Evolutionary conservation across 768 basidiomycete genomes (phyloP).

Genomic region (Leucosporidium creatinivorum): DNA sequence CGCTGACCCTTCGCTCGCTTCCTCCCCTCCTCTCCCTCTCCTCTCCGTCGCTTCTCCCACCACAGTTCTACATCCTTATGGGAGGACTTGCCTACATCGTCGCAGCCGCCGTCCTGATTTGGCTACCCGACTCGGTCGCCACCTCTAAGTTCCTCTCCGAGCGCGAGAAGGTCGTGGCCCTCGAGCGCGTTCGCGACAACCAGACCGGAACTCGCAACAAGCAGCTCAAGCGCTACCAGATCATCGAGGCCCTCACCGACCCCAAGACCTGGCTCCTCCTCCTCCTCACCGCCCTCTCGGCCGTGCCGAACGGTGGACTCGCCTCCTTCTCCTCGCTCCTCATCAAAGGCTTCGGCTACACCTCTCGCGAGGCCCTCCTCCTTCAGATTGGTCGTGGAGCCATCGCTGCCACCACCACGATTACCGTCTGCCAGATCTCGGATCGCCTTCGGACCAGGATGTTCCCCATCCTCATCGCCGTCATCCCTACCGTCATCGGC

Average conservation of each 20-base stretch:
- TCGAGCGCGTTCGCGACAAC: slow-evolving; percentile 62
- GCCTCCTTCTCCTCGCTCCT: slow-evolving; percentile 19
- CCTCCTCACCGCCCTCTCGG: slow-evolving; percentile 45
- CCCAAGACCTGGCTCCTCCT: slow-evolving; percentile 59
- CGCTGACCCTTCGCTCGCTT: background rate
- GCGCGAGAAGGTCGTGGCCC: slow-evolving; percentile 56
- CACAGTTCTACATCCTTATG: slow-evolving; percentile 50
- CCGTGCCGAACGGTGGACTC: slow-evolving; percentile 47
- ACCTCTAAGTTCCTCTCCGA: slow-evolving; percentile 53
- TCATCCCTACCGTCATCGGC: slow-evolving; percentile 38
- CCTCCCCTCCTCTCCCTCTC: background rate
- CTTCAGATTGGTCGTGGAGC: slow-evolving; percentile 54
- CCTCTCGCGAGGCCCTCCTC: slow-evolving; percentile 57
- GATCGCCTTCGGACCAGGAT: background rate
- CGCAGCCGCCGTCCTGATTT: slow-evolving; percentile 53
- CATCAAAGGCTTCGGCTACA: slow-evolving; percentile 38
- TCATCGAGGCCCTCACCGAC: slow-evolving; percentile 54
- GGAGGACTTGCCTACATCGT: slow-evolving; percentile 58
- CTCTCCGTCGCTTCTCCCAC: slow-evolving; percentile 8
- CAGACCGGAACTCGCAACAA: slow-evolving; percentile 58
- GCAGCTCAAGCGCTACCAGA: slow-evolving; percentile 54
- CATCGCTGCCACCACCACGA: slow-evolving; percentile 48
- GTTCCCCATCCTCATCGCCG: slow-evolving; percentile 6
- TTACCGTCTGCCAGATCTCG: slow-evolving; percentile 38
- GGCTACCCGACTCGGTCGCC: slow-evolving; percentile 61